Base-by-base conservation (phyloP, 805 yeast genomes). In the Candida insectorum region DNA sequence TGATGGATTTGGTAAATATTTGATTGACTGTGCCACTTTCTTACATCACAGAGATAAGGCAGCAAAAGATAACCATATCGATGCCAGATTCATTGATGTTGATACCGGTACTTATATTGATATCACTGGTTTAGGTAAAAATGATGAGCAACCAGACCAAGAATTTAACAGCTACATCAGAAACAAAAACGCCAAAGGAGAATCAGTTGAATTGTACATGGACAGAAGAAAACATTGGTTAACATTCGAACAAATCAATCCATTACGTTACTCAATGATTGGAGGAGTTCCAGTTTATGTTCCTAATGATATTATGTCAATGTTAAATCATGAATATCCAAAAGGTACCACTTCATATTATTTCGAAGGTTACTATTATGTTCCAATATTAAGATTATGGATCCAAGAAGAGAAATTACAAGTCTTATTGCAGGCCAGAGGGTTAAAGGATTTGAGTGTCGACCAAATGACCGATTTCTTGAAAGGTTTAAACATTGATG, bases 31-130 rank as follows among this genome's bases (percentile, higher is more conserved):
- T 34, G 50, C 55, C 4, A 52, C 65, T 0, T 60, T 43, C 36
- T 35, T 60, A 11, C 60, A 55, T 23, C 57, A 56, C 37, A 38
- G 64, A 26, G 52, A 48, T 24, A 43, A 33, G 14, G 45, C 55
- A 1, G 37, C 35, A 11, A 45, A 45, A 16, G 57, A 56, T 41
- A 54, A 52, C 34, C 35, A 45, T 43, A 56, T 57, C 16, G 62
- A 57, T 33, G 62, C 79, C 8, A 65, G 82, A 39, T 74, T 79
- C 45, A 74, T 79, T 36, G 85, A 79, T 47, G 62, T 69, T 9
- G 71, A 71, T 31, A 70, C 79, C 1, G 85, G 85, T 7, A 47
- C 70, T 6, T 79, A 75, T 45, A 62, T 79, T 33, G 84, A 79
- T 44, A 62, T 79, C 32, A 70, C 75, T 3, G 85, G 78, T 5